Evolutionary conservation across 352 stramenopile species (phyloP).

Genomic region (Achlya hypogyna): DNA sequence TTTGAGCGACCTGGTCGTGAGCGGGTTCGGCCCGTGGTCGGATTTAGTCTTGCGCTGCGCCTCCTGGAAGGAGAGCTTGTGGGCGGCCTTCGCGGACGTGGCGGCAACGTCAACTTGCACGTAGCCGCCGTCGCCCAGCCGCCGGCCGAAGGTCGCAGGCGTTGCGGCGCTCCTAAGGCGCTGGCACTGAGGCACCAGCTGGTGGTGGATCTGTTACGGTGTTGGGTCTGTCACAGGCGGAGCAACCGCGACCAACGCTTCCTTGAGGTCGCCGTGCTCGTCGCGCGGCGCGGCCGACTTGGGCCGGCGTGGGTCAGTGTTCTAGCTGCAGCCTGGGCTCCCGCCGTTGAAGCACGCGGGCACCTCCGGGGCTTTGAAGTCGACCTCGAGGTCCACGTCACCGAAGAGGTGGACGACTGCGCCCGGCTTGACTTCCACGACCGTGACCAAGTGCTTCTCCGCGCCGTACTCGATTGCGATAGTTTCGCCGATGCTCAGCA

Average conservation of each 20-base stretch:
- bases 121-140: background rate
- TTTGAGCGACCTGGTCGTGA: slow-evolving; percentile 20
- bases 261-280: too few species aligned
- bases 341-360: background rate
- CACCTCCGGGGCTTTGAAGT: slow-evolving; percentile 40
- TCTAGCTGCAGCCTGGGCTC: background rate
- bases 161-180: background rate
- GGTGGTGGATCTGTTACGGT: too few species aligned
- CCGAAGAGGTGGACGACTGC: slow-evolving; percentile 41
- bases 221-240: too few species aligned
- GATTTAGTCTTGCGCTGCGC: slow-evolving; percentile 13
- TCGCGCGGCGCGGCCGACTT: slow-evolving; percentile 10
- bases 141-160: background rate
- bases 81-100: background rate
- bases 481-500: slow-evolving; percentile 37
- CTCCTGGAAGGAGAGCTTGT: background rate
- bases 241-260: too few species aligned
- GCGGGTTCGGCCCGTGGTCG: background rate
- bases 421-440: slow-evolving; percentile 42
- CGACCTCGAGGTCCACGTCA: slow-evolving; percentile 53
- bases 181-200: too few species aligned
- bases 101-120: slow-evolving; percentile 6
- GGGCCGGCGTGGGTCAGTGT: slow-evolving; percentile 18
- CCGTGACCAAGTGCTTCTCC: slow-evolving; percentile 31
- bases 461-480: slow-evolving; percentile 49